Conservation (phyloP, 495 filamentous ascomycete species). For the Parmelia sp. region DNA sequence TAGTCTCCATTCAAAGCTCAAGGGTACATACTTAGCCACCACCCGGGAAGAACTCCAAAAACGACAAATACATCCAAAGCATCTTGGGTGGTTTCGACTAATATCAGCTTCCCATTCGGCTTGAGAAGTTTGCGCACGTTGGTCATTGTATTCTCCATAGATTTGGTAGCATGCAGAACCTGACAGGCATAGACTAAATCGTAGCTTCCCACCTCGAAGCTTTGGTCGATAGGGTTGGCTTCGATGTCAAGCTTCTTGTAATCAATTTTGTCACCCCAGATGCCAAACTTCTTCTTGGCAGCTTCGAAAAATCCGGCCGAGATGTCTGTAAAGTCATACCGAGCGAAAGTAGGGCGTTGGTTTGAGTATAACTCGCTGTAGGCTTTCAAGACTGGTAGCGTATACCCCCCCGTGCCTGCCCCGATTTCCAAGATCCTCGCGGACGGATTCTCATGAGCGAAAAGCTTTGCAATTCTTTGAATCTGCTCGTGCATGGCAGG, state of each 20-base stretch:
- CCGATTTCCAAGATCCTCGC: not conserved
- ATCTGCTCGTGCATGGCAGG: too few species aligned
- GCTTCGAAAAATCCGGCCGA: slow-evolving; percentile 45
- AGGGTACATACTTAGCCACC: not conserved
- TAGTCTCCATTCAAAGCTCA: too few species aligned
- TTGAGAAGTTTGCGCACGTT: slow-evolving; percentile 22
- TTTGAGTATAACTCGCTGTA: not conserved
- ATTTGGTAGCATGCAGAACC: slow-evolving; percentile 31
- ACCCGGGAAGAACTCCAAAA: not conserved
- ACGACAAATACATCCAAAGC: not conserved
- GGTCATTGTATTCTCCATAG: slow-evolving; percentile 16
- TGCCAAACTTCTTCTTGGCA: slow-evolving; percentile 27
- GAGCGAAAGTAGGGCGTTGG: not conserved
- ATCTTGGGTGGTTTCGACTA: slow-evolving; percentile 3
- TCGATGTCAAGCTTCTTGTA: slow-evolving; percentile 15
- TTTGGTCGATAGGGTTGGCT: slow-evolving; percentile 17
- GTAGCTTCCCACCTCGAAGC: slow-evolving; percentile 18
- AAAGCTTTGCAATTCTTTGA: not conserved
- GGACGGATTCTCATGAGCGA: not conserved
- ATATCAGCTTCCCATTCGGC: slow-evolving; percentile 25
- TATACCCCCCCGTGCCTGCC: not conserved
- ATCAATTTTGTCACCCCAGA: slow-evolving; percentile 20
- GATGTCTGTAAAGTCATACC: slow-evolving; percentile 48
- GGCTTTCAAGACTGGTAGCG: not conserved
- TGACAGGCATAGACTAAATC: slow-evolving; percentile 26